phyloP scores from a whole-genome alignment of 2,329 filamentous ascomycete species.

The Paecilomyces dactylethromorphus region DNA sequence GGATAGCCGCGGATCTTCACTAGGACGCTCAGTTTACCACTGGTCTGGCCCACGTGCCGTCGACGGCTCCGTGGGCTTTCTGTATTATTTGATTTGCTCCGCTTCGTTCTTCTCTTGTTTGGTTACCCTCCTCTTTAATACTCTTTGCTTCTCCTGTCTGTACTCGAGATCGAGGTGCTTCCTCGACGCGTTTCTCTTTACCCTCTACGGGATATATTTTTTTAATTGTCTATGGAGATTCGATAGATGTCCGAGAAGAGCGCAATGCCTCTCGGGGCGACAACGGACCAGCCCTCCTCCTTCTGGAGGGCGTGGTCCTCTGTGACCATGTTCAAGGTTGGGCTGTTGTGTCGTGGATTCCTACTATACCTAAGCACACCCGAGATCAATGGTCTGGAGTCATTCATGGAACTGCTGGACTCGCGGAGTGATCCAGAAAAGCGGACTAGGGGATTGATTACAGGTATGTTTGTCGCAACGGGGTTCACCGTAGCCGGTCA shows the following conservation, averaged over 20 bases:
- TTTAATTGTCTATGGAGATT: conserved; percentile 8
- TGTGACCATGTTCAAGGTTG: conserved; percentile 66
- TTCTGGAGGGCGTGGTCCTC: conserved; percentile 67
- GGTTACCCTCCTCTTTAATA: not conserved
- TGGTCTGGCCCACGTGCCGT: not conserved
- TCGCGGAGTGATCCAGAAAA: conserved; percentile 59
- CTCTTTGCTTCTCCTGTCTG: conserved; percentile 5
- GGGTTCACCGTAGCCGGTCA: not conserved
- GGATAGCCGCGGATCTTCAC: not conserved
- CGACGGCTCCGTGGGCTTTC: not conserved
- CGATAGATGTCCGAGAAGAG: conserved; percentile 14
- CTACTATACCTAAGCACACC: conserved; percentile 67
- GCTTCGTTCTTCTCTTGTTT: not conserved
- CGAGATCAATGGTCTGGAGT: conserved; percentile 68
- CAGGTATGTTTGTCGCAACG: conserved; percentile 50
- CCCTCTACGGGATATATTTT: not conserved
- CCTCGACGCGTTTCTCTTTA: not conserved
- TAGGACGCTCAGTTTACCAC: not conserved
- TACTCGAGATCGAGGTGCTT: not conserved
- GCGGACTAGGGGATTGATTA: conserved; percentile 72
- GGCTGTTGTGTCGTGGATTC: conserved; percentile 65
- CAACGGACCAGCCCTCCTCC: conserved; percentile 36
- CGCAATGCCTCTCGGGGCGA: conserved; percentile 35
- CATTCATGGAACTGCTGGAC: conserved; percentile 70
- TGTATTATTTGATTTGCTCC: not conserved